These are phyloP conservation scores for Arthromyces matolae DNA, from an alignment of 768 basidiomycete genomes.

Conservation along the genomic window DNA sequence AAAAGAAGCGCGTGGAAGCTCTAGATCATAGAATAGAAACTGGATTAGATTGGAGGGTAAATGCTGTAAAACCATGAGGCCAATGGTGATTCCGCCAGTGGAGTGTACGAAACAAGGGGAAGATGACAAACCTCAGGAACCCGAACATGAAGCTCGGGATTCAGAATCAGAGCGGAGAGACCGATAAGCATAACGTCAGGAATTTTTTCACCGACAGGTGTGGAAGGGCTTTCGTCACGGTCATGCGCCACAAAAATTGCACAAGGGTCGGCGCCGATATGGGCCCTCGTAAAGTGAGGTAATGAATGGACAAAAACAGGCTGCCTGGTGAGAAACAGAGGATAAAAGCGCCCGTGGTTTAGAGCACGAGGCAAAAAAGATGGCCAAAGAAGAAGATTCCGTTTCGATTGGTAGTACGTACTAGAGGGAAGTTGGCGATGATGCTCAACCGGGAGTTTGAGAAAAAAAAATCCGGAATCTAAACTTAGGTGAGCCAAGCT, in stretches of 20 bases:
- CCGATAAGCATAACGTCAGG: neutral
- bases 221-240: neutral
- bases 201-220: neutral
- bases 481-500: too few species aligned
- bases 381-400: neutral
- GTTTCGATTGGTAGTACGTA: too few species aligned
- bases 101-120: neutral
- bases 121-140: neutral
- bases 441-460: too few species aligned
- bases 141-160: neutral
- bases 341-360: neutral
- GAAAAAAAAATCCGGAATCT: too few species aligned
- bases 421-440: too few species aligned
- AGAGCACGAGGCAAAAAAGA: neutral
- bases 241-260: constrained; percentile 11
- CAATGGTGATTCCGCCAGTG: neutral
- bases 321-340: neutral
- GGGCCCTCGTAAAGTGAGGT: neutral
- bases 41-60: neutral
- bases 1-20: neutral
- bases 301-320: neutral
- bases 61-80: constrained; percentile 7
- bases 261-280: constrained; percentile 4
- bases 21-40: neutral
- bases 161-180: neutral